Base-by-base conservation (phyloP, 2,329 filamentous ascomycete genomes). In the Hypoxylon sp. region DNA sequence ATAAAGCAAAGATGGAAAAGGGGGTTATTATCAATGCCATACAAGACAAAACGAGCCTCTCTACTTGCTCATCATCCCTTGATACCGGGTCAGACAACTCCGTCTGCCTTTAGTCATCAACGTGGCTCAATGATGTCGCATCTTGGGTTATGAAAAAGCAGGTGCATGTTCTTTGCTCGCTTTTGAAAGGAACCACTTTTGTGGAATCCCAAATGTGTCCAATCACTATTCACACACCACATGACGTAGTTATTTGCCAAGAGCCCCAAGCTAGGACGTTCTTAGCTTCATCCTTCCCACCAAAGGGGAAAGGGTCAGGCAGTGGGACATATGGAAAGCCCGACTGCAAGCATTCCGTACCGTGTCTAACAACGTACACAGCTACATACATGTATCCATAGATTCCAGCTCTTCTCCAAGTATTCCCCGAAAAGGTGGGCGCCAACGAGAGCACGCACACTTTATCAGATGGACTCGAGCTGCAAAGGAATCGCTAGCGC, bases 211-310 rank as follows among this genome's bases (percentile, higher is more conserved):
- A 53, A 32, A 56, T 65, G 59, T 57, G 31, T 68, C 47, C 51
- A 68, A 69, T 67, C 48, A 54, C 67, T 71, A 71, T 65, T 37
- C 5, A 47, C 69, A 71, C 69, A 69, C 69, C 69, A 10, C 67
- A 71, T 71, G 69, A 71, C 69, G 69, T 71, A 69, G 69, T 19
- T 57, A 65, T 37, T 37, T 54, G 69, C 69, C 67, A 71, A 67
- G 69, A 54, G 53, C 54, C 50, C 60, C 39, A 69, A 55, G 62
- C 66, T 71, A 69, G 29, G 62, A 62, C 46, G 21, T 21, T 61
- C 66, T 67, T 71, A 69, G 67, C 63, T 62, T 64, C 63, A 67
- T 69, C 67, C 65, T 67, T 68, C 65, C 61, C 61, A 71, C 70
- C 35, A 70, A 69, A 63, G 54, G 58, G 60, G 61, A 72, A 70